Percentiles rank a stretch among this genome's conserved stretches.
Conservation (phyloP, 129 eudicot species). For the Flaveria sonorensis region DNA sequence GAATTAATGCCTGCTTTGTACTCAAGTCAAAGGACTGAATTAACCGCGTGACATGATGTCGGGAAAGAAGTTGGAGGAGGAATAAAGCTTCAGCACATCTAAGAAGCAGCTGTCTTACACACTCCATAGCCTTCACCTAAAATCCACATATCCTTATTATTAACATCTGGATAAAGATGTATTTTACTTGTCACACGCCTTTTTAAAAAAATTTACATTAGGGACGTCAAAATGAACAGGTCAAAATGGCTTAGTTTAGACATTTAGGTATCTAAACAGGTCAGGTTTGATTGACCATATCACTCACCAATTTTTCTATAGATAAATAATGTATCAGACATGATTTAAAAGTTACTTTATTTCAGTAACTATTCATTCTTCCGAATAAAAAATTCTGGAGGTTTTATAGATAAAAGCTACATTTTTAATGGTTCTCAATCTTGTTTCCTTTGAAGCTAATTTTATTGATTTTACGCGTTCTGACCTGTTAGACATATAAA, state of each 20-base stretch:
- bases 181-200: not conserved
- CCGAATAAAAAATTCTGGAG: not conserved
- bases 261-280: not conserved
- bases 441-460: not conserved
- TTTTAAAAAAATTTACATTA: not conserved
- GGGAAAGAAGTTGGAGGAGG: slow-evolving; percentile 89
- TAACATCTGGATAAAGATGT: not conserved
- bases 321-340: not conserved
- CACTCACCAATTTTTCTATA: not conserved
- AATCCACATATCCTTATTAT: slow-evolving; percentile 13
- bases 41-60: slow-evolving; percentile 77
- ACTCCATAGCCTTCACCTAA: slow-evolving; percentile 94
- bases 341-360: not conserved
- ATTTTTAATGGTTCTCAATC: not conserved
- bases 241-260: not conserved
- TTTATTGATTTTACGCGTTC: not conserved
- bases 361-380: not conserved
- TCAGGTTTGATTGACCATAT: not conserved
- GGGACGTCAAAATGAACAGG: not conserved
- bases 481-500: not conserved
- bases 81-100: slow-evolving; percentile 92
- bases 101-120: slow-evolving; percentile 88
- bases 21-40: slow-evolving; percentile 68
- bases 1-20: slow-evolving; percentile 53
- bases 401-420: not conserved